A percentile compares a stretch with the other conserved stretches of the same genome.
Evolutionary conservation across 352 stramenopile species (phyloP).

Genomic region (Pythium angustatum): DNA sequence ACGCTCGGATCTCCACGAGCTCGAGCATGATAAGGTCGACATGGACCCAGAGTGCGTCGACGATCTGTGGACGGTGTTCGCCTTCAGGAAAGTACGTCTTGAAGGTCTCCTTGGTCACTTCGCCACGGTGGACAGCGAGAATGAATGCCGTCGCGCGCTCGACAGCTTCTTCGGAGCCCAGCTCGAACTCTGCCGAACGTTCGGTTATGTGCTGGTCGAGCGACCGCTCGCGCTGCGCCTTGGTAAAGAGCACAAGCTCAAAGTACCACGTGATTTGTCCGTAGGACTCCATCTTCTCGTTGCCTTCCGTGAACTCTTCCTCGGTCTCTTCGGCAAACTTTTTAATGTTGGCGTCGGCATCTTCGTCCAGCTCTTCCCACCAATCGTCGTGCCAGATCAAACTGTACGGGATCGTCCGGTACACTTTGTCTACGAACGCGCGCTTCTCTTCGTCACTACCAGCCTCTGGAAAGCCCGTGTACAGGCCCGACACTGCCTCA

Average conservation of each 20-base stretch:
- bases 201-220: conserved; percentile 5
- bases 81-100: not conserved
- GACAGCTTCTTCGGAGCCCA: conserved; percentile 3
- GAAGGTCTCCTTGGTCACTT: conserved; percentile 22
- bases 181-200: conserved; percentile 1
- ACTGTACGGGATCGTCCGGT: conserved; percentile 15
- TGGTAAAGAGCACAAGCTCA: conserved; percentile 14
- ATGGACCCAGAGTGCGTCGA: conserved; percentile 25
- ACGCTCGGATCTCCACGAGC: conserved; percentile 16
- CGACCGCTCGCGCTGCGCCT: not conserved
- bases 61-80: conserved; percentile 7
- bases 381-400: conserved; percentile 30
- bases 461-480: conserved; percentile 2
- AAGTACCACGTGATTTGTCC: conserved; percentile 27
- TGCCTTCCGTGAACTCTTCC: conserved; percentile 17
- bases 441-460: conserved; percentile 15
- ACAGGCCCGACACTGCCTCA: conserved; percentile 8
- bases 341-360: not conserved
- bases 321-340: not conserved
- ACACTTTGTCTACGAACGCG: conserved; percentile 14
- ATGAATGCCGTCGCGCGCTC: conserved; percentile 10
- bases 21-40: conserved; percentile 23
- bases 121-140: conserved; percentile 12
- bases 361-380: conserved; percentile 20
- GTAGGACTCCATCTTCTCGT: conserved; percentile 19